phyloP scores from a whole-genome alignment of 768 basidiomycete genomes.

The Psilocybe cubensis region DNA sequence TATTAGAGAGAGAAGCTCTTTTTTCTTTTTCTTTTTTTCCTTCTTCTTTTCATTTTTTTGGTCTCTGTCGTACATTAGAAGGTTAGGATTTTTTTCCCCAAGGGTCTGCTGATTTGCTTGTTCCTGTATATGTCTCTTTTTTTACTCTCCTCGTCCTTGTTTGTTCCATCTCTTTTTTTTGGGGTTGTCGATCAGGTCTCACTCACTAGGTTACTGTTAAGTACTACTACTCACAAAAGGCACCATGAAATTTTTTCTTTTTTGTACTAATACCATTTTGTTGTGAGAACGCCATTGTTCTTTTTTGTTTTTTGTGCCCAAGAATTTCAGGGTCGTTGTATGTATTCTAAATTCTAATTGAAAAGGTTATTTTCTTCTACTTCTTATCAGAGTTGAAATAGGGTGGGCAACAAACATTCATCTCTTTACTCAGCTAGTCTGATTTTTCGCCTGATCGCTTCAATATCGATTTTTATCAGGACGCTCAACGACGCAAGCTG shows the following conservation, averaged over 20 bases:
- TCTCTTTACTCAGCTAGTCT: no score
- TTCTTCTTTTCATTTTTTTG: conserved; percentile 14
- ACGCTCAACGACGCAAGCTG: background rate
- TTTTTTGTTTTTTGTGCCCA: no score
- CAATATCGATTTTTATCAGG: no score
- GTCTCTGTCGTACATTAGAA: conserved; percentile 2
- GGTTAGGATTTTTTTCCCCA: conserved; percentile 1
- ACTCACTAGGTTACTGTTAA: background rate
- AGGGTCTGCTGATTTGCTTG: background rate
- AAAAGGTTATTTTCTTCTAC: no score
- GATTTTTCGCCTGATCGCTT: no score
- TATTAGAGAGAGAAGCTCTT: conserved; percentile 6
- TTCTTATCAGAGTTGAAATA: no score
- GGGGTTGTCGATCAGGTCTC: conserved; percentile 21
- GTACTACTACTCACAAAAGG: background rate
- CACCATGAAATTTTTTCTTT: no score
- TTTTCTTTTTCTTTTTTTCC: conserved; percentile 15
- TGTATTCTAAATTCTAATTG: no score
- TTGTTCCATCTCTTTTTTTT: conserved; percentile 15
- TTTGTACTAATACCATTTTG: background rate
- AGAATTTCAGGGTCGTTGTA: no score
- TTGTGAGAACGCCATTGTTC: background rate
- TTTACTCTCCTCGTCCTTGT: no score
- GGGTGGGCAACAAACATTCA: no score
- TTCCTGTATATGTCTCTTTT: background rate